Percentiles rank a stretch among this genome's conserved stretches.
Evolutionary conservation across 2,329 filamentous ascomycete species (phyloP).

Genomic region (Paecilomyces niveus): DNA sequence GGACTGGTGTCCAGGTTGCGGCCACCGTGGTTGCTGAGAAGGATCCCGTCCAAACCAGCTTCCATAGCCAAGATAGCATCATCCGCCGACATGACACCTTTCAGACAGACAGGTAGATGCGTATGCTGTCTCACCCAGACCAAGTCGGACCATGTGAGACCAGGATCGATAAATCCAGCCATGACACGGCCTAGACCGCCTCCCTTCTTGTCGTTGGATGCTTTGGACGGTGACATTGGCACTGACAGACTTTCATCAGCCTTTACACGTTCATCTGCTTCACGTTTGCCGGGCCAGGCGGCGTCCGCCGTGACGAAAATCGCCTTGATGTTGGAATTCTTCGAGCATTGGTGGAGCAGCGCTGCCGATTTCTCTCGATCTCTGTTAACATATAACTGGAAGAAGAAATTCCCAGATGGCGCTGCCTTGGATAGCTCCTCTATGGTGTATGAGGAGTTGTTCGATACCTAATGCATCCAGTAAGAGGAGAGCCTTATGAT

Average conservation of each 20-base stretch:
- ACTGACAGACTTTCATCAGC: constrained; percentile 38
- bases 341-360: constrained; percentile 37
- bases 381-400: constrained; percentile 51
- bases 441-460: constrained; percentile 54
- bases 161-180: constrained; percentile 46
- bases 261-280: constrained; percentile 50
- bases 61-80: constrained; percentile 47
- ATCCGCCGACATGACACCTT: constrained; percentile 51
- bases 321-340: constrained; percentile 35
- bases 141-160: constrained; percentile 48
- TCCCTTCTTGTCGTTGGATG: constrained; percentile 46
- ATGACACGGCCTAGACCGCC: constrained; percentile 48
- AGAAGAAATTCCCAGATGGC: constrained; percentile 40
- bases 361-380: constrained; percentile 43
- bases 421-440: constrained; percentile 45
- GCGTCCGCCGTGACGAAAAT: constrained; percentile 51
- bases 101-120: constrained; percentile 48
- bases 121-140: constrained; percentile 45
- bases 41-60: constrained; percentile 46
- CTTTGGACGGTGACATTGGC: constrained; percentile 38
- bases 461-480: constrained; percentile 42
- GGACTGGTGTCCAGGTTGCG: constrained; percentile 47
- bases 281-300: constrained; percentile 48
- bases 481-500: not conserved
- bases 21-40: constrained; percentile 54